Evolutionary conservation across 306 rosid genomes (phyloP), one percentile per base, ranked within the genome.

Genomic region (Malus domestica): DNA sequence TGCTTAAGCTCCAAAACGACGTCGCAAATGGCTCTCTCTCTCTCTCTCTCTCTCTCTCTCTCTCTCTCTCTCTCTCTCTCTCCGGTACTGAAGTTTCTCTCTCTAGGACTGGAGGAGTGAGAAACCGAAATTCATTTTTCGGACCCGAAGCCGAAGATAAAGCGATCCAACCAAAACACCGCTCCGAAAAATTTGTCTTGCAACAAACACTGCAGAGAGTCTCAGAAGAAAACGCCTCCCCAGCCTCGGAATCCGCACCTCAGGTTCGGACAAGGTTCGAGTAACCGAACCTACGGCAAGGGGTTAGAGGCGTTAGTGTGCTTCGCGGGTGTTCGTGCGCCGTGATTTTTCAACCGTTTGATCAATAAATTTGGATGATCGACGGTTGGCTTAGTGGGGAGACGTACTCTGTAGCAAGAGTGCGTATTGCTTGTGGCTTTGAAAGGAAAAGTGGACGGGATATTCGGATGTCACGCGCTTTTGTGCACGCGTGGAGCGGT

Each of bases 131-230:
- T 2, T 33, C 20, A 68, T 73, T 73, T 79, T 45, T 78, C 70
- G 78, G 83, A 80, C 79, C 79, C 71, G 25, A 74, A 44, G 67
- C 76, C 83, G 63, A 70, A 76, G 80, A 76, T 76, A 80, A 75
- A 70, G 84, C 80, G 64, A 70, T 80, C 68, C 76, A 52, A 75
- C 71, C 76, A 75, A 80, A 49, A 80, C 77, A 70, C 77, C 68
- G 68, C 70, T 60, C 55, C 10, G 32, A 69, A 5, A 52, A 38
- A 15, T 5, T 5, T 30, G 67, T 59, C 42, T 80, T 61, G 70
- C 80, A 80, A 80, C 80, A 60, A 62, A 62, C 70, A 8, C 45
- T 15, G 38, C 57, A 51, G n/a, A 51, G 45, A 71, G 66, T 45
- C 73, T 74, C 25, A 15, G 52, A 67, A 44, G 74, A 80, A 68